phyloP scores from a whole-genome alignment of 2,329 filamentous ascomycete species.

The Purpureocillium lavendulum region DNA sequence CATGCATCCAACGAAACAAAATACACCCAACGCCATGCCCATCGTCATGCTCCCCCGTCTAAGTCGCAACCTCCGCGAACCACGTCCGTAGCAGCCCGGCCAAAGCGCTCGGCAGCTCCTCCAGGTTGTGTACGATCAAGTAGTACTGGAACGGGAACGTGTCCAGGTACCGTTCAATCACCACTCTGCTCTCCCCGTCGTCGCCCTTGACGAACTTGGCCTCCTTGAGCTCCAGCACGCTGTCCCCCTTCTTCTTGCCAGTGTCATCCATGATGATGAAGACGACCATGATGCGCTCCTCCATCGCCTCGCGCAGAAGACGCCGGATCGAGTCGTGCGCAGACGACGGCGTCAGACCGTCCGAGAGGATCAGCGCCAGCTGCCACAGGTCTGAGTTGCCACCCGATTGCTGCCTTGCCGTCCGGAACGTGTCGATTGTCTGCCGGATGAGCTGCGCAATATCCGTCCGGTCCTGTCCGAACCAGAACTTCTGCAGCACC shows the following conservation, averaged over 20 bases:
- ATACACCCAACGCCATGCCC: not conserved
- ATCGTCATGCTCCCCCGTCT: slow-evolving; percentile 4
- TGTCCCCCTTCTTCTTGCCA: slow-evolving; percentile 40
- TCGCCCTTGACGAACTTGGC: slow-evolving; percentile 67
- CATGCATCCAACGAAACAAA: no score
- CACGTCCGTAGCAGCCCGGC: slow-evolving; percentile 86
- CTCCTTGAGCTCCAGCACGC: slow-evolving; percentile 82
- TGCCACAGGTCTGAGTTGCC: slow-evolving; percentile 77
- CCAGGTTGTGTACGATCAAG: slow-evolving; percentile 83
- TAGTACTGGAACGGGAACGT: slow-evolving; percentile 97
- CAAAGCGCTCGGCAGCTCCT: slow-evolving; percentile 82
- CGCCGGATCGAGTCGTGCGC: slow-evolving; percentile 77
- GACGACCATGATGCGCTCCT: slow-evolving; percentile 94
- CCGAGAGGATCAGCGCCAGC: slow-evolving; percentile 83
- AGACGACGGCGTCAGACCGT: slow-evolving; percentile 76
- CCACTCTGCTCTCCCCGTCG: slow-evolving; percentile 56
- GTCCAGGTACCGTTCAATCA: slow-evolving; percentile 87
- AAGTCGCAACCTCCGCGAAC: slow-evolving; percentile 67
- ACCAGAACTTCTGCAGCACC: slow-evolving; percentile 77
- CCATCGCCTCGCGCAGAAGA: slow-evolving; percentile 77
- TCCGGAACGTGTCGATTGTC: slow-evolving; percentile 74
- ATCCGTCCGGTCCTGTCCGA: slow-evolving; percentile 79
- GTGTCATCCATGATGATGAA: slow-evolving; percentile 88
- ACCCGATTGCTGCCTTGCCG: slow-evolving; percentile 56
- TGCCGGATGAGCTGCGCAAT: slow-evolving; percentile 69